Percentiles rank a stretch among this genome's conserved stretches.
Evolutionary conservation across 352 stramenopile species (phyloP).

Genomic region (Thalassiosira delicatula): DNA sequence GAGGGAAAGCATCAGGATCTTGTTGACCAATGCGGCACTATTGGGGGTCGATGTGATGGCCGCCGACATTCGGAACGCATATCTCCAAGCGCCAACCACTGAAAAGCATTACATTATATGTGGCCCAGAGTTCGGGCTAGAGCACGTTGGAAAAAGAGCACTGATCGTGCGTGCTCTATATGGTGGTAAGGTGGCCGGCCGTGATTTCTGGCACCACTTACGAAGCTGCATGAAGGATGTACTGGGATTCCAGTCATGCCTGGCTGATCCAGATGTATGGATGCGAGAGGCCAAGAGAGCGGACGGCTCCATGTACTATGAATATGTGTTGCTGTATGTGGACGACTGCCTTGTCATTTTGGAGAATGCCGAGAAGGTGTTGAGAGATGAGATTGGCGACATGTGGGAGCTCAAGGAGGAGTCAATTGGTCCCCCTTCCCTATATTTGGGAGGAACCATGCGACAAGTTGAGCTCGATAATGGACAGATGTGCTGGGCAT

Average conservation of each 20-base stretch:
- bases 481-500: constrained; percentile 51
- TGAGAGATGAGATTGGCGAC: constrained; percentile 18
- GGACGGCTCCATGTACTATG: constrained; percentile 4
- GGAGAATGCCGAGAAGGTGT: background rate
- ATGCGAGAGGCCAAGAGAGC: background rate
- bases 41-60: constrained; percentile 42
- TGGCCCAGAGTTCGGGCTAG: constrained; percentile 66
- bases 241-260: constrained; percentile 11
- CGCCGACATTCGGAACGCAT: constrained; percentile 52
- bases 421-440: background rate
- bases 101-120: constrained; percentile 37
- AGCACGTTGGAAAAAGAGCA: constrained; percentile 19
- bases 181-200: constrained; percentile 47
- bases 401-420: constrained; percentile 24
- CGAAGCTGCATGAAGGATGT: constrained; percentile 17
- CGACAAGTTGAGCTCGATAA: constrained; percentile 55
- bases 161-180: constrained; percentile 67
- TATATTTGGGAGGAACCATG: background rate
- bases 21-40: constrained; percentile 30
- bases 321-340: constrained; percentile 25
- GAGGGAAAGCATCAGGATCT: constrained; percentile 39
- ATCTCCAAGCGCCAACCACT: constrained; percentile 29
- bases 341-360: constrained; percentile 16
- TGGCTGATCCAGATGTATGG: constrained; percentile 39
- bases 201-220: constrained; percentile 31